Conservation (phyloP, 2,329 filamentous ascomycete species). For the Fusarium palustre region DNA sequence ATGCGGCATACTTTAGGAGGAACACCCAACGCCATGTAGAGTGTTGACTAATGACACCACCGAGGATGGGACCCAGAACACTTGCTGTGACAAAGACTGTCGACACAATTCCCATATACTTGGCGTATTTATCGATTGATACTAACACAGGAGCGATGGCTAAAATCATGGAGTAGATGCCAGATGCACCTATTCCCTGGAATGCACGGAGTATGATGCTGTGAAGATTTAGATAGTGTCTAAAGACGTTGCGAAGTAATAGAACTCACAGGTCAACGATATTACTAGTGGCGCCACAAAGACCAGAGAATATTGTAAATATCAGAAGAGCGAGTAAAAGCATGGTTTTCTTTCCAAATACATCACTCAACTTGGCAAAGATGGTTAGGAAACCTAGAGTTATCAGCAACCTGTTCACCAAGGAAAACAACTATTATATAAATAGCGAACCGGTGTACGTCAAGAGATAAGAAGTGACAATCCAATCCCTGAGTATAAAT, state of each 20-base stretch:
- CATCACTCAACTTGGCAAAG: constrained; percentile 8
- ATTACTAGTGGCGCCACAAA: constrained; percentile 9
- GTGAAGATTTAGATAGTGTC: neutral
- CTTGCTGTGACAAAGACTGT: constrained; percentile 17
- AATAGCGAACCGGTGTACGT: neutral
- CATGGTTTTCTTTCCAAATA: constrained; percentile 20
- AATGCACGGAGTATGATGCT: constrained; percentile 11
- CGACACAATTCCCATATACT: constrained; percentile 13
- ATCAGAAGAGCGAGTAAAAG: constrained; percentile 5
- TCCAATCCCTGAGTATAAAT: constrained; percentile 20
- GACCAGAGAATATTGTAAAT: constrained; percentile 10
- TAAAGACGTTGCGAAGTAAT: accelerated
- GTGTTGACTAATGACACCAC: constrained; percentile 12
- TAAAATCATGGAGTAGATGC: constrained; percentile 10
- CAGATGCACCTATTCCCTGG: constrained; percentile 9
- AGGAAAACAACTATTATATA: accelerated
- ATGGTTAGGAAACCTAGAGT: neutral
- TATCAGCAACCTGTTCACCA: accelerated
- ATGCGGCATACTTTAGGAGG: constrained; percentile 4
- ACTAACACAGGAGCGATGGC: neutral
- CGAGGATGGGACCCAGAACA: constrained; percentile 1
- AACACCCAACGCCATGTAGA: constrained; percentile 21
- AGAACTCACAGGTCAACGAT: constrained; percentile 1
- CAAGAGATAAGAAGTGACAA: constrained; percentile 13
- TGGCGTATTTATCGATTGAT: constrained; percentile 1